These are phyloP conservation scores for Botrytis galanthina DNA, from an alignment of 2,329 filamentous ascomycete species.

Conservation along the genomic window DNA sequence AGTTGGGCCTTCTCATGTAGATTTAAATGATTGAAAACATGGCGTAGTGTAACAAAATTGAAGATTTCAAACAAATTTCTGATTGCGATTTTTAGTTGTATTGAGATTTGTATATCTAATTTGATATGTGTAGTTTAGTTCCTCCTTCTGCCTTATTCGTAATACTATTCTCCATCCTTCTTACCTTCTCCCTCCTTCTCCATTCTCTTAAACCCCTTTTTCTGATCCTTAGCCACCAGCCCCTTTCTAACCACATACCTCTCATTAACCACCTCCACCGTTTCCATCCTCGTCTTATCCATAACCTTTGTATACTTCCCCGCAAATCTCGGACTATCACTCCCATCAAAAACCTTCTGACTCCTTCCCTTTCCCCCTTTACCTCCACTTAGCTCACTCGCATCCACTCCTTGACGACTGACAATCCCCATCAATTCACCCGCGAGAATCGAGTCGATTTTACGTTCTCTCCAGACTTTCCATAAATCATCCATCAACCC, in stretches of 20 bases:
- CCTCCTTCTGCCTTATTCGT: not conserved
- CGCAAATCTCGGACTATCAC: slow-evolving; percentile 48
- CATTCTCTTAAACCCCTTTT: slow-evolving; percentile 16
- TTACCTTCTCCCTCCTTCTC: not conserved
- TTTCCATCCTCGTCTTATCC: slow-evolving; percentile 49
- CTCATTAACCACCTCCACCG: slow-evolving; percentile 57
- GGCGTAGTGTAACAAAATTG: not conserved
- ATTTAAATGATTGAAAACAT: not conserved
- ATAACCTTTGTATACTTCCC: slow-evolving; percentile 57
- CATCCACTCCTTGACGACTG: slow-evolving; percentile 41
- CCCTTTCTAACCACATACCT: slow-evolving; percentile 61
- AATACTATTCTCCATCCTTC: not conserved
- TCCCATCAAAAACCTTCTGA: slow-evolving; percentile 53
- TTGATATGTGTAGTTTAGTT: too few relatives aligned
- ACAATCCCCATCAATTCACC: slow-evolving; percentile 68
- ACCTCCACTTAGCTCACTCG: slow-evolving; percentile 36
- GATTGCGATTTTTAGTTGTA: not conserved
- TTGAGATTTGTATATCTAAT: not conserved
- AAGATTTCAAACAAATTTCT: not conserved
- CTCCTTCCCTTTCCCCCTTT: slow-evolving; percentile 38
- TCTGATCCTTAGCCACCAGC: slow-evolving; percentile 38
- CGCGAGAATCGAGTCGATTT: slow-evolving; percentile 87
- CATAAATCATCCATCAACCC: slow-evolving; percentile 75
- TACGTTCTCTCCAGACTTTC: slow-evolving; percentile 76
- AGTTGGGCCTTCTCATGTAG: not conserved